These are phyloP conservation scores for Hanseniaspora mollemarum DNA, from an alignment of 805 yeast genomes.

Conservation along the genomic window DNA sequence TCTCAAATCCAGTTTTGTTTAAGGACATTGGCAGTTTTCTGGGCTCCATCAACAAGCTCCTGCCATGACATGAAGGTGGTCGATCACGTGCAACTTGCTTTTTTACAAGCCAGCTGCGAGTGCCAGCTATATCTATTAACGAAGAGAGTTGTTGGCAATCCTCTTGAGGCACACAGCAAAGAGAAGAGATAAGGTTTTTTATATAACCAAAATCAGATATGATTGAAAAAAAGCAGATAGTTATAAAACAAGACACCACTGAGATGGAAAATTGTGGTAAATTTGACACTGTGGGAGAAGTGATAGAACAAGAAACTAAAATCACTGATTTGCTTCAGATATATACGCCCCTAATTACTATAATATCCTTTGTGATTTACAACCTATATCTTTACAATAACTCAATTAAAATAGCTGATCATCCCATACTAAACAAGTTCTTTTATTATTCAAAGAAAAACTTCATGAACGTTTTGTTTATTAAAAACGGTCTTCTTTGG, in stretches of 20 bases:
- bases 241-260: background rate
- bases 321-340: background rate
- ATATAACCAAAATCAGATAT: no score
- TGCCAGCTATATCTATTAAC: no score
- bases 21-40: no score
- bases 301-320: background rate
- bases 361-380: conserved; percentile 1
- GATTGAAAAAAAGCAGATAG: background rate
- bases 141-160: no score
- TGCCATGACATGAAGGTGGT: no score
- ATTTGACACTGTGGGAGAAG: background rate
- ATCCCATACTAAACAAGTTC: background rate
- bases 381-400: conserved; percentile 2
- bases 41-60: no score
- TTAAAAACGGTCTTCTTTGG: conserved; percentile 92
- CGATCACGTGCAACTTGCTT: no score
- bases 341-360: conserved; percentile 4
- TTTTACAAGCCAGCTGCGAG: no score
- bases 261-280: background rate
- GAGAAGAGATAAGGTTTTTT: no score
- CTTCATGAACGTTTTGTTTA: conserved; percentile 56
- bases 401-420: background rate
- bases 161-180: no score
- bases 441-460: conserved; percentile 13
- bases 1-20: no score